These are phyloP conservation scores for Skeletonema tropicum DNA, from an alignment of 108 stramenopile species.

Conservation along the genomic window DNA sequence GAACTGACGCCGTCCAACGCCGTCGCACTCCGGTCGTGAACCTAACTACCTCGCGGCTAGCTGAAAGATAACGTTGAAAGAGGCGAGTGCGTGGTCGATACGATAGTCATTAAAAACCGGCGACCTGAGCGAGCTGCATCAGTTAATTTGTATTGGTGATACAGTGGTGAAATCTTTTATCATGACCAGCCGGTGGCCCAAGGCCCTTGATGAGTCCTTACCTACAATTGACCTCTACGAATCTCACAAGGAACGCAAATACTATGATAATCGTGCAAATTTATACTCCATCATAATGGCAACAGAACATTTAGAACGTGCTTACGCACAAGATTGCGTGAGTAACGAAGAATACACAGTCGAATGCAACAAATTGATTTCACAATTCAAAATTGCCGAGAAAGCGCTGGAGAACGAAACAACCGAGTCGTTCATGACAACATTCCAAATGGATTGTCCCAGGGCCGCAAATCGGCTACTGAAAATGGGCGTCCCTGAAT, in stretches of 20 bases:
- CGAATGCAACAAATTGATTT: slow-evolving; percentile 93
- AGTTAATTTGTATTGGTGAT: too few relatives aligned
- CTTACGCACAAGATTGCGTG: slow-evolving; percentile 93
- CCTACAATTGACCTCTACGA: slow-evolving; percentile 65
- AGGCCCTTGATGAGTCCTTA: slow-evolving; percentile 37
- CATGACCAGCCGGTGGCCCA: slow-evolving; percentile 20
- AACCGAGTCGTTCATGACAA: slow-evolving; percentile 75
- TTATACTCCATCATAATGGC: slow-evolving; percentile 96
- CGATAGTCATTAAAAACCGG: too few relatives aligned
- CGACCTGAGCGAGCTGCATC: too few relatives aligned
- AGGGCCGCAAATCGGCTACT: slow-evolving; percentile 91
- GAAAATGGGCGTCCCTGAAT: slow-evolving; percentile 91
- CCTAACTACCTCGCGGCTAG: too few relatives aligned
- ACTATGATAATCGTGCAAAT: slow-evolving; percentile 87
- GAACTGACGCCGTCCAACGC: too few relatives aligned
- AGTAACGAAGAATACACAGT: slow-evolving; percentile 81
- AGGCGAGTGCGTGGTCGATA: too few relatives aligned
- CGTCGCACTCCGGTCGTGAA: too few relatives aligned
- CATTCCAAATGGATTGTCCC: slow-evolving; percentile 97
- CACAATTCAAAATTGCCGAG: slow-evolving; percentile 95
- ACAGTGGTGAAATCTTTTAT: background rate
- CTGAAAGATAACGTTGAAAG: too few relatives aligned
- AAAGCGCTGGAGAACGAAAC: slow-evolving; percentile 58
- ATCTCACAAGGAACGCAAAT: slow-evolving; percentile 70
- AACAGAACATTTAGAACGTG: slow-evolving; percentile 95